phyloP scores from a whole-genome alignment of 2,329 filamentous ascomycete genomes.

The Epichloe sylvatica region DNA sequence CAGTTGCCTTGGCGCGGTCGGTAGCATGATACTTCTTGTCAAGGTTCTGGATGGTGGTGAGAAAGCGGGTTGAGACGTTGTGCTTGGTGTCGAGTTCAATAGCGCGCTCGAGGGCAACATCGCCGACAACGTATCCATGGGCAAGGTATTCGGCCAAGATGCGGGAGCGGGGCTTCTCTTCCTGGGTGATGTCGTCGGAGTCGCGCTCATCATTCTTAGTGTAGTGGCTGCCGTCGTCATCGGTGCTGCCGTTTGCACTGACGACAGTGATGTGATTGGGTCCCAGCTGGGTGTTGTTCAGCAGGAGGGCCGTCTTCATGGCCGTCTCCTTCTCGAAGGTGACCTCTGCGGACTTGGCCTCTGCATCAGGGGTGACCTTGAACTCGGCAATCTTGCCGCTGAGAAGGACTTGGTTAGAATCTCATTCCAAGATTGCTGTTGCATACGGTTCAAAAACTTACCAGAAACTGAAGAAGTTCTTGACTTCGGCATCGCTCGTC shows the following conservation, averaged over 20 bases:
- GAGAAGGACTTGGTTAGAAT: slow-evolving; percentile 3
- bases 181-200: slow-evolving; percentile 66
- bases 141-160: slow-evolving; percentile 95
- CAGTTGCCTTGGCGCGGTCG: slow-evolving; percentile 71
- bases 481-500: slow-evolving; percentile 81
- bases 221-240: slow-evolving; percentile 44
- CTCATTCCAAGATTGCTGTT: neutral
- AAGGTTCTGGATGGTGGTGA: slow-evolving; percentile 58
- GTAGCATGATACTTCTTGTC: slow-evolving; percentile 78
- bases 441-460: slow-evolving; percentile 26
- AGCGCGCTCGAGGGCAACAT: slow-evolving; percentile 62
- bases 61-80: slow-evolving; percentile 70
- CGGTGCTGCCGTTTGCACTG: slow-evolving; percentile 49
- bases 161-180: slow-evolving; percentile 89
- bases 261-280: slow-evolving; percentile 68
- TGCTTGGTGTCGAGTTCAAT: slow-evolving; percentile 84
- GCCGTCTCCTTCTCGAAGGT: slow-evolving; percentile 95
- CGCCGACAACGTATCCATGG: slow-evolving; percentile 76
- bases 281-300: slow-evolving; percentile 93
- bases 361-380: slow-evolving; percentile 55
- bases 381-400: slow-evolving; percentile 86
- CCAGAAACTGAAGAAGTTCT: slow-evolving; percentile 96
- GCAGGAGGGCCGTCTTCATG: slow-evolving; percentile 88
- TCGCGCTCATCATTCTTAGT: slow-evolving; percentile 43
- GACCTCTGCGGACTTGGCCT: slow-evolving; percentile 74